Conservation (phyloP, 78 protist species). For the Dictyostelium brefeldianum region DNA sequence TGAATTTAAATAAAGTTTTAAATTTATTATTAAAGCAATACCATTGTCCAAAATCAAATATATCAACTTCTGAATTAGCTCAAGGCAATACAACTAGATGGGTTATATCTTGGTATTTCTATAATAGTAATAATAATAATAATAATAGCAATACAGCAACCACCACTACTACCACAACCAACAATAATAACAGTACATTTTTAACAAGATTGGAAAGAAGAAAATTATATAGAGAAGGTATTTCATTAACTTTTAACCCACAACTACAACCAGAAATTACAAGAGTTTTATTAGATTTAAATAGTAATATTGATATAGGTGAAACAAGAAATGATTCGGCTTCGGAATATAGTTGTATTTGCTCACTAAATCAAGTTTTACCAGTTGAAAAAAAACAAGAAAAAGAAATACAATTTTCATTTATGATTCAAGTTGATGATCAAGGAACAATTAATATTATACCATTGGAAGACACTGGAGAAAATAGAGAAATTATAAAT, state of each 20-base stretch:
- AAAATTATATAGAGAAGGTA: conserved; percentile 21
- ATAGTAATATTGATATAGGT: no score
- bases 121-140: not conserved
- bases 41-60: not conserved
- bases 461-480: not conserved
- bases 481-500: not conserved
- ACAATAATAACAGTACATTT: not conserved
- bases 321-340: no score
- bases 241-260: not conserved
- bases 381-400: not conserved
- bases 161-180: no score
- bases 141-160: not conserved
- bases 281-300: no score
- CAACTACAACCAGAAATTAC: no score
- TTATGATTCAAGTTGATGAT: not conserved
- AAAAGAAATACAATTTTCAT: not conserved
- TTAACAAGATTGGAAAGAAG: conserved; percentile 28
- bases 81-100: conserved; percentile 76
- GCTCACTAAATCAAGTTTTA: no score
- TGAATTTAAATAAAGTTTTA: not conserved
- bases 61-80: conserved; percentile 32
- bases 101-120: conserved; percentile 68
- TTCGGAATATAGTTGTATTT: no score
- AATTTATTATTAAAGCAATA: not conserved
- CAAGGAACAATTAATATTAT: not conserved